phyloP scores from a whole-genome alignment of 108 stramenopile species.

The Fragilaria radians region DNA sequence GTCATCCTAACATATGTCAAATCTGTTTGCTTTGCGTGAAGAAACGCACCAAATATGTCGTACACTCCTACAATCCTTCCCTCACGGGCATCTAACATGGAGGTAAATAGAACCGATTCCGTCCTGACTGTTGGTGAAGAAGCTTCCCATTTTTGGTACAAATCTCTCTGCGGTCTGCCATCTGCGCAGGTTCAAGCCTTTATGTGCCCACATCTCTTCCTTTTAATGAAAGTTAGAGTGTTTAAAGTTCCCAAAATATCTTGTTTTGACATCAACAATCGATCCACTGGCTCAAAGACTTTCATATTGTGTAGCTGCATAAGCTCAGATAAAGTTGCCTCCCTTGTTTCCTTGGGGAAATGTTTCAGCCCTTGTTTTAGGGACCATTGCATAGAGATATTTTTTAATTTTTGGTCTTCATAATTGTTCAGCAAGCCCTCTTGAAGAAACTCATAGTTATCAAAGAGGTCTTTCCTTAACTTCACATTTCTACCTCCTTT shows the following conservation, averaged over 20 bases:
- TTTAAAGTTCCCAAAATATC: constrained; percentile 14
- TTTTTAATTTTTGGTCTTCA: neutral
- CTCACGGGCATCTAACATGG: constrained; percentile 27
- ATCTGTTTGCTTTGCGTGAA: constrained; percentile 17
- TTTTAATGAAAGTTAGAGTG: constrained; percentile 3
- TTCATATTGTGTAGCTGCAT: constrained; percentile 28
- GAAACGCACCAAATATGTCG: constrained; percentile 38
- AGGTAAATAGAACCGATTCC: constrained; percentile 21
- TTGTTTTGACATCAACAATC: constrained; percentile 13
- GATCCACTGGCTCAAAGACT: constrained; percentile 13
- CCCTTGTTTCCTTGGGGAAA: constrained; percentile 20
- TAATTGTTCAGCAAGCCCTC: neutral
- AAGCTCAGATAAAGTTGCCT: constrained; percentile 29
- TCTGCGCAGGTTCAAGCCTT: constrained; percentile 25
- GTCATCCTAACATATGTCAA: constrained; percentile 3
- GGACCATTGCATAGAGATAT: neutral
- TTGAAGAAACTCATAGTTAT: neutral
- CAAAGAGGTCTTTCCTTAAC: neutral
- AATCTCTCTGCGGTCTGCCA: constrained; percentile 28
- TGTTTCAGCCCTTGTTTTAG: constrained; percentile 17
- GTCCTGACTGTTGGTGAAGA: constrained; percentile 30
- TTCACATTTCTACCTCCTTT: too few relatives aligned
- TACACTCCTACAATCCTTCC: constrained; percentile 12
- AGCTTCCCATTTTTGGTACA: constrained; percentile 21
- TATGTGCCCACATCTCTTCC: constrained; percentile 4